Evolutionary conservation across 352 stramenopile species (phyloP), one percentile per base, ranked within the genome.

Genomic region (Phytophthora macrochlamydospora): DNA sequence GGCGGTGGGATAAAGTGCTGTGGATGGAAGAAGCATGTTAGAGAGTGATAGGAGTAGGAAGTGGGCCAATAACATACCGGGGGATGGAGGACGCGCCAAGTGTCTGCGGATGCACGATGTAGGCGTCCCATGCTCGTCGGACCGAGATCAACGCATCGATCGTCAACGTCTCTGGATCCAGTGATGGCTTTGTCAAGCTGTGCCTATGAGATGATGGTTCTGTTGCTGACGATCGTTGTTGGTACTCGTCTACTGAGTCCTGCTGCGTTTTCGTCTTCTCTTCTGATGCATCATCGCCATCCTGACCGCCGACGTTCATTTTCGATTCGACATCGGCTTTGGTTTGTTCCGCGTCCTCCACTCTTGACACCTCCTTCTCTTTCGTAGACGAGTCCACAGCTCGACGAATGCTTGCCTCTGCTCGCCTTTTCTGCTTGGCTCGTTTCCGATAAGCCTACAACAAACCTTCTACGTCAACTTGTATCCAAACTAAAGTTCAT

Each of bases 1-100:
- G 79, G 79, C 1, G 79, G 75, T 14, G 56, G 49, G 14, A 89
- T 66, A 56, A 84, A 89, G 65, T 85, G 70, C 77, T 89, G 37
- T 55, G 48, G 14, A 60, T 33, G 58, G 48, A 58, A 29, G 29
- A 18, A 43, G n/a, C 24, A 67, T 38, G 35, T 59, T 33, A 67
- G 40, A 24, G 18, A 24, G 18, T 24, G 18, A 24, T 24, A 24
- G 18, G 18, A 24, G 18, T 24, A 24, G 18, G 18, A 24, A 24
- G 18, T 24, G 18, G 18, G 18, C 18, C 18, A 24, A 24, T 24
- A 24, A 24, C 60, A 52, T 80, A 83, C 75, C 43, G 75, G 71
- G 72, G 75, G 49, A 83, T 83, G 6, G 54, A 57, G 3, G 68
- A 80, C 46, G 71, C 69, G 46, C 71, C 71, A 40, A 31, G 59